Conservation (phyloP, 768 basidiomycete species). For the Crassisporium funariophilum region DNA sequence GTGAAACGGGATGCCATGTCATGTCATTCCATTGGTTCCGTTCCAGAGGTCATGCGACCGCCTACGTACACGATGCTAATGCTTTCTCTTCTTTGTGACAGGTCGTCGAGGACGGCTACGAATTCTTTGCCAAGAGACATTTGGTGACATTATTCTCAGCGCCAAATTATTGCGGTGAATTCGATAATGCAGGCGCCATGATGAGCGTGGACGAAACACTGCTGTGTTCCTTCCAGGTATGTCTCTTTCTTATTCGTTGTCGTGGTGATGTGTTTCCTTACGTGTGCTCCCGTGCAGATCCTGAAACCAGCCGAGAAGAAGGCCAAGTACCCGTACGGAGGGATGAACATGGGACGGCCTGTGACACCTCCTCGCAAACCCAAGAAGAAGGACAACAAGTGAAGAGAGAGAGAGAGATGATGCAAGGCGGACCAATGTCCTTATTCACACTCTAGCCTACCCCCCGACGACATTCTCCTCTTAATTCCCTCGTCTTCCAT, state of each 20-base stretch:
- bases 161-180: constrained; percentile 94
- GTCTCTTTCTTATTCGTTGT: constrained; percentile 10
- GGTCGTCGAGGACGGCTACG: constrained; percentile 99
- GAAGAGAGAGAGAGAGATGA: constrained; percentile 12
- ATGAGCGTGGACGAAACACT: constrained; percentile 99
- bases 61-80: constrained; percentile 1
- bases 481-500: not conserved
- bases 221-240: constrained; percentile 96
- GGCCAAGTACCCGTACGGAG: constrained; percentile 87
- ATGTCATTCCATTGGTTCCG: constrained; percentile 2
- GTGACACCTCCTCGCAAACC: constrained; percentile 96
- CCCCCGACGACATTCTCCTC: constrained; percentile 1
- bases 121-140: constrained; percentile 98
- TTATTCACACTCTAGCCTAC: not conserved
- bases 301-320: constrained; percentile 99
- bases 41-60: not conserved
- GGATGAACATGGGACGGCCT: constrained; percentile 83
- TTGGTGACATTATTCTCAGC: constrained; percentile 97
- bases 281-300: constrained; percentile 56
- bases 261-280: not conserved
- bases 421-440: constrained; percentile 6
- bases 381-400: constrained; percentile 93
- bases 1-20: not conserved
- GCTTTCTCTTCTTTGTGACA: constrained; percentile 29
- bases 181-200: constrained; percentile 99